phyloP scores from a whole-genome alignment of 257 asterid genomes.

The Solanum pinnatisectum region DNA sequence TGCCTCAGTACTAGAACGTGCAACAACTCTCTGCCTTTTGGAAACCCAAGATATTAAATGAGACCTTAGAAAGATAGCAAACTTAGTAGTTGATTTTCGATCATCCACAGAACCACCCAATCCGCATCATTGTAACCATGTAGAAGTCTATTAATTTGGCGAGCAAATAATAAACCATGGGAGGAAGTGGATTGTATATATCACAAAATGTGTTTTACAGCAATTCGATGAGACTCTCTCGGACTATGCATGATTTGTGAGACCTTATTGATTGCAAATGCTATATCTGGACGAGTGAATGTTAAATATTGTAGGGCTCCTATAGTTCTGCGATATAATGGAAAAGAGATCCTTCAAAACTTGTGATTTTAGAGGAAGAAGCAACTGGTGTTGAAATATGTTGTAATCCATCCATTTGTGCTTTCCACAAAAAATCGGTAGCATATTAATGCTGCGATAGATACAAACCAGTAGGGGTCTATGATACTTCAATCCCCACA shows the following conservation, averaged over 20 bases:
- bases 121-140: background rate
- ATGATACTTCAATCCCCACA: background rate
- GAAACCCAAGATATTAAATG: background rate
- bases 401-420: background rate
- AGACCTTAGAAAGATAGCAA: background rate
- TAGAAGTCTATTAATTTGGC: background rate
- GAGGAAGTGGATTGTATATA: background rate
- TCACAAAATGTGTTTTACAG: no score
- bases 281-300: background rate
- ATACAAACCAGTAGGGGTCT: background rate
- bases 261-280: background rate
- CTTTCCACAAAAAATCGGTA: no score
- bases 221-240: background rate
- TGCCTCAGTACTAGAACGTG: background rate
- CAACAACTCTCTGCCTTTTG: background rate
- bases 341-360: background rate
- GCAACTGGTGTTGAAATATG: background rate
- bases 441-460: background rate
- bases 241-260: background rate
- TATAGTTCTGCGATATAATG: background rate
- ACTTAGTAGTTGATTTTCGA: background rate
- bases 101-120: background rate
- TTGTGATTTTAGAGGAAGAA: background rate
- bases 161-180: background rate
- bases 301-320: background rate